Percentiles rank a stretch among this genome's conserved stretches.
Evolutionary conservation across 352 stramenopile species (phyloP).

Genomic region (Globisporangium barbulae): DNA sequence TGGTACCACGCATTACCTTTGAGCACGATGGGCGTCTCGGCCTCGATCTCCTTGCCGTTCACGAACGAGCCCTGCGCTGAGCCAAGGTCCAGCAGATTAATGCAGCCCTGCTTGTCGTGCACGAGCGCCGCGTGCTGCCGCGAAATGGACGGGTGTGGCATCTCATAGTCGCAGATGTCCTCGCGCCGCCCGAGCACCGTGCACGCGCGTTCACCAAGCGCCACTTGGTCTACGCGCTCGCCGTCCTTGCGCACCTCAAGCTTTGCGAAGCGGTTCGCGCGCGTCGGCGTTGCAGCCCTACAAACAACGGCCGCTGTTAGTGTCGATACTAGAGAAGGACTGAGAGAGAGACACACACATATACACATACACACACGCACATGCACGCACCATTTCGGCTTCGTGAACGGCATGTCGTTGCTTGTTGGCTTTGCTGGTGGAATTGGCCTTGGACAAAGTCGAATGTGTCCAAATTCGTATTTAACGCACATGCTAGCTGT

Average conservation of each 20-base stretch:
- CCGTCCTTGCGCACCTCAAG: slow-evolving; percentile 57
- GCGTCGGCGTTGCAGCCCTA: slow-evolving; percentile 50
- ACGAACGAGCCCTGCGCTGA: slow-evolving; percentile 86
- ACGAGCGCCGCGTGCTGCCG: slow-evolving; percentile 75
- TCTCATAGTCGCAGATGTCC: slow-evolving; percentile 63
- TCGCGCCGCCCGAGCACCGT: slow-evolving; percentile 77
- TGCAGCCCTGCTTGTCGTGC: slow-evolving; percentile 47
- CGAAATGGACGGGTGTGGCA: slow-evolving; percentile 82
- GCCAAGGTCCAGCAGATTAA: slow-evolving; percentile 71
- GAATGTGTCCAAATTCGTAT: too few relatives aligned
- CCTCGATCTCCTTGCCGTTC: slow-evolving; percentile 61
- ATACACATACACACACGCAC: not conserved
- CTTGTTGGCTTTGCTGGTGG: too few relatives aligned
- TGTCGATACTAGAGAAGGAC: too few relatives aligned
- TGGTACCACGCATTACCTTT: slow-evolving; percentile 19
- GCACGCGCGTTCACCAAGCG: slow-evolving; percentile 48
- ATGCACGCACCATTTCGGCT: slow-evolving; percentile 6
- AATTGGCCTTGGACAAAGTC: too few relatives aligned
- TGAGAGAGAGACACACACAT: not conserved
- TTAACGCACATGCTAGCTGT: too few relatives aligned
- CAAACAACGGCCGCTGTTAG: not conserved
- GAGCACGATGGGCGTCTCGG: slow-evolving; percentile 39
- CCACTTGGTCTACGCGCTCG: slow-evolving; percentile 36
- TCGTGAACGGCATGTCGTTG: slow-evolving; percentile 5
- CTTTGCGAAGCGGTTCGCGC: slow-evolving; percentile 37